These are phyloP conservation scores for Lactarius sanguifluus DNA, from an alignment of 768 basidiomycete species.

Conservation along the genomic window DNA sequence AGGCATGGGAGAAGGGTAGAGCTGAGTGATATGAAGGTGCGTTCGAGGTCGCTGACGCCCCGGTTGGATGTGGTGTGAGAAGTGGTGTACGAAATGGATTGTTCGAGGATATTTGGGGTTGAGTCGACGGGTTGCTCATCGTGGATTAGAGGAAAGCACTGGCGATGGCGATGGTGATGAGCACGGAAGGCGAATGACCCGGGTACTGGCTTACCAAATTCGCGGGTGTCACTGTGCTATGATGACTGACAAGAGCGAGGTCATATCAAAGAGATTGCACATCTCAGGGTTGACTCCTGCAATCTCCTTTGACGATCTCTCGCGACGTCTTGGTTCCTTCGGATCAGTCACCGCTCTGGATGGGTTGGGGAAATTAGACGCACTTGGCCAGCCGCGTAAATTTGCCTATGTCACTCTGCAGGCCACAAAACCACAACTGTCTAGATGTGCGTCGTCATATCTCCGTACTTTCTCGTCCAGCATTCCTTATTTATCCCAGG, in stretches of 20 bases:
- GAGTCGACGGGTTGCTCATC: slow-evolving; percentile 1
- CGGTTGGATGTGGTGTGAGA: slow-evolving; percentile 20
- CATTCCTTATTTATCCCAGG: slow-evolving; percentile 42
- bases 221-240: background rate
- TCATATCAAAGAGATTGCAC: slow-evolving; percentile 60
- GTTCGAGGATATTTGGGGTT: background rate
- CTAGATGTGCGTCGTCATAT: slow-evolving; percentile 54
- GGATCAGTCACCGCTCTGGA: slow-evolving; percentile 68
- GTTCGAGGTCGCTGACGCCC: slow-evolving; percentile 7
- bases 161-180: background rate
- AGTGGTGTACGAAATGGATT: slow-evolving; percentile 25
- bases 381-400: slow-evolving; percentile 61
- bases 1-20: background rate
- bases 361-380: slow-evolving; percentile 65
- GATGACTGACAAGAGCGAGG: slow-evolving; percentile 7
- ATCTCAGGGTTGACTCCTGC: slow-evolving; percentile 74
- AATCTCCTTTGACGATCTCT: slow-evolving; percentile 57
- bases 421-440: slow-evolving; percentile 55
- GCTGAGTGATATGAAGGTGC: slow-evolving; percentile 1
- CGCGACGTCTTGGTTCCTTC: slow-evolving; percentile 58
- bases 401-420: slow-evolving; percentile 77
- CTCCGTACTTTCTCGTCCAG: background rate
- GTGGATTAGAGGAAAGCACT: background rate
- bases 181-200: background rate
- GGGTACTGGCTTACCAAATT: background rate